A percentile compares a stretch with the other conserved stretches of the same genome.
Evolutionary conservation across 257 asterid genomes (phyloP).

Genomic region (Gentiana macrophylla): DNA sequence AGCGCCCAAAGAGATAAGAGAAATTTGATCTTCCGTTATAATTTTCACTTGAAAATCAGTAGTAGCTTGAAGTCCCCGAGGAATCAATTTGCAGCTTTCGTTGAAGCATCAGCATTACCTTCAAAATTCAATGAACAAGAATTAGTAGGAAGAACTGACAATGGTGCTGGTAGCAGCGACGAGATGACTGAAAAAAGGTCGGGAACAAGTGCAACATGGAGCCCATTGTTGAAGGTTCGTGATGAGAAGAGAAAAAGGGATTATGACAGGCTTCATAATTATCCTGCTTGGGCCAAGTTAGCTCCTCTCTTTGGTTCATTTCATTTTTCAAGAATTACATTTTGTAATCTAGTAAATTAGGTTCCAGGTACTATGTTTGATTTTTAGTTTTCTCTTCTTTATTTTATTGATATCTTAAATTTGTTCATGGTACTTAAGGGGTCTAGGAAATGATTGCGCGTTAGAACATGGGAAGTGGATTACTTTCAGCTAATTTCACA

Average conservation of each 20-base stretch:
- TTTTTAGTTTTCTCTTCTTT: no score
- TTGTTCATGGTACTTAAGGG: no score
- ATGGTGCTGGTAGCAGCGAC: slow-evolving; percentile 14
- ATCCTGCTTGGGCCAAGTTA: slow-evolving; percentile 97
- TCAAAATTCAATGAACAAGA: slow-evolving; percentile 23
- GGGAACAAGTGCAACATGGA: slow-evolving; percentile 83
- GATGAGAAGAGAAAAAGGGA: slow-evolving; percentile 91
- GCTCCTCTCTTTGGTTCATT: not conserved
- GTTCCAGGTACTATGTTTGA: no score
- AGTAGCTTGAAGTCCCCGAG: slow-evolving; percentile 10
- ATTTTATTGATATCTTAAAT: no score
- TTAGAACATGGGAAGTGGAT: no score
- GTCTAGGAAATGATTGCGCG: no score
- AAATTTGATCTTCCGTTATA: slow-evolving; percentile 6
- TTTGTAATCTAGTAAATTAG: no score
- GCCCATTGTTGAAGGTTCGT: slow-evolving; percentile 68
- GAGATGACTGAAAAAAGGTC: slow-evolving; percentile 51
- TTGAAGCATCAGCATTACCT: slow-evolving; percentile 8
- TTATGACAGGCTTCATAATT: slow-evolving; percentile 51
- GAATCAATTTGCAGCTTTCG: slow-evolving; percentile 13
- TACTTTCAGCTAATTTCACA: no score
- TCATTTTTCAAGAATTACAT: no score
- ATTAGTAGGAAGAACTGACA: slow-evolving; percentile 6
- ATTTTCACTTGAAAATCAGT: not conserved
- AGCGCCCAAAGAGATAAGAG: slow-evolving; percentile 18